Evolutionary conservation across 2,329 filamentous ascomycete species (phyloP), one percentile per base, ranked within the genome.

Genomic region (Leptographium wingfieldii): DNA sequence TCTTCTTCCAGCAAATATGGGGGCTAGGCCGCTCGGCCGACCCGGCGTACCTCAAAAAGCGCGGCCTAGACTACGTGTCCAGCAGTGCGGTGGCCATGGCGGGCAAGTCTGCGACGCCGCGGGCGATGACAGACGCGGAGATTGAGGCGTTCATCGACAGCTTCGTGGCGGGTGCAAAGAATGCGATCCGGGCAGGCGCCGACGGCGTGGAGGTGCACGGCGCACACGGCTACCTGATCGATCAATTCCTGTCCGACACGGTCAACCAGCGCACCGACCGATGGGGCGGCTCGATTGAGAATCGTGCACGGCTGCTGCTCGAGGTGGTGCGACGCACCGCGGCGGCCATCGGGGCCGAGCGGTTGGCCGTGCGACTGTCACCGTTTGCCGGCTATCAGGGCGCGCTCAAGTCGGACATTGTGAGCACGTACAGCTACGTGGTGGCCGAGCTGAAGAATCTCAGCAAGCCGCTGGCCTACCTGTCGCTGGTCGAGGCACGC

Each of bases 341-440:
- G 33, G 33, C 33, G 9, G 33, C 33, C 33, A 35, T 35, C 10
- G 33, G 33, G 33, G 33, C 33, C 10, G 33, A 35, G 33, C 33
- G 33, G 9, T 5, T 35, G 33, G 33, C 33, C 33, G 33, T 35
- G 9, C 33, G 33, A 9, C 33, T 35, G 33, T 35, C 33, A 11
- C 33, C 33, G 9, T 35, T 35, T 35, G 33, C 33, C 33, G 33
- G 33, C 33, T 35, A 9, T 9, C 33, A 35, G 33, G 33, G 33
- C 33, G 33, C 33, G 33, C 76, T 1, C 73, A 77, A 57, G 79
- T 80, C 2, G 75, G 77, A 86, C 56, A 81, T 82, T 0, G 62
- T 77, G 9, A 77, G 80, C 1, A 80, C 85, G 64, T 86, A 84
- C 67, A 71, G 69, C 7, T 73, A 85, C 64, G 66, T 84, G 22